These are phyloP conservation scores for Saccharomyces pastorianus DNA, from an alignment of 1,139 yeast species.

Conservation along the genomic window DNA sequence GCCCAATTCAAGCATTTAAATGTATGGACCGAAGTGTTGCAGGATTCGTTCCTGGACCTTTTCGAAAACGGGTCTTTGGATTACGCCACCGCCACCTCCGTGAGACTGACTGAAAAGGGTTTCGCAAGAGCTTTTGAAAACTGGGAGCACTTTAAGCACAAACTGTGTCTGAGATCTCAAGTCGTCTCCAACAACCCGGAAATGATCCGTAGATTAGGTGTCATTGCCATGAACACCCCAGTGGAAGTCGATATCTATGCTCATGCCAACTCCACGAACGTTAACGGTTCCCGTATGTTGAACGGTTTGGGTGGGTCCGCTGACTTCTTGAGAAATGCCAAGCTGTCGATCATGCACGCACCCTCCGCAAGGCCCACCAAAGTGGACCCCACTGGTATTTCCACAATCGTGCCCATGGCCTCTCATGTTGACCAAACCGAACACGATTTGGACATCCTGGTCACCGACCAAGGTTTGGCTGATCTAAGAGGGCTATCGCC, in stretches of 20 bases:
- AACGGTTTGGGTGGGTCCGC: constrained; percentile 97
- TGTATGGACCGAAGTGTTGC: constrained; percentile 98
- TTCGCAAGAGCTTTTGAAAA: constrained; percentile 78
- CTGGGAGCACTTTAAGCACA: constrained; percentile 81
- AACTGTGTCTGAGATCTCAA: constrained; percentile 85
- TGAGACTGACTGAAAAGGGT: constrained; percentile 85
- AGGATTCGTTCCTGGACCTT: constrained; percentile 91
- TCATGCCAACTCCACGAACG: constrained; percentile 97
- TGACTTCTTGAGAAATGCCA: constrained; percentile 93
- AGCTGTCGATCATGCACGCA: constrained; percentile 94
- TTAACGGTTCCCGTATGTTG: constrained; percentile 93
- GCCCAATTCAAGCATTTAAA: constrained; percentile 78
- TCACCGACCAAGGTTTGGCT: constrained; percentile 94
- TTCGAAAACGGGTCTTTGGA: constrained; percentile 89
- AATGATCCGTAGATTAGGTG: constrained; percentile 91
- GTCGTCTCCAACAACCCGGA: constrained; percentile 94
- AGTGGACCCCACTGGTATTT: constrained; percentile 86
- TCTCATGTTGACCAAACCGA: constrained; percentile 96
- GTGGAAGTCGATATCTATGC: constrained; percentile 96
- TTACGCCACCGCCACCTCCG: constrained; percentile 90
- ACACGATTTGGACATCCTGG: constrained; percentile 87
- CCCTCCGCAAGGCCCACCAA: constrained; percentile 93
- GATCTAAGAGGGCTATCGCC: constrained; percentile 94
- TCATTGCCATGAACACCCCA: constrained; percentile 99
- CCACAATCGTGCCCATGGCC: constrained; percentile 92